phyloP scores from a whole-genome alignment of 2,329 filamentous ascomycete genomes.

The Apiospora aurea region DNA sequence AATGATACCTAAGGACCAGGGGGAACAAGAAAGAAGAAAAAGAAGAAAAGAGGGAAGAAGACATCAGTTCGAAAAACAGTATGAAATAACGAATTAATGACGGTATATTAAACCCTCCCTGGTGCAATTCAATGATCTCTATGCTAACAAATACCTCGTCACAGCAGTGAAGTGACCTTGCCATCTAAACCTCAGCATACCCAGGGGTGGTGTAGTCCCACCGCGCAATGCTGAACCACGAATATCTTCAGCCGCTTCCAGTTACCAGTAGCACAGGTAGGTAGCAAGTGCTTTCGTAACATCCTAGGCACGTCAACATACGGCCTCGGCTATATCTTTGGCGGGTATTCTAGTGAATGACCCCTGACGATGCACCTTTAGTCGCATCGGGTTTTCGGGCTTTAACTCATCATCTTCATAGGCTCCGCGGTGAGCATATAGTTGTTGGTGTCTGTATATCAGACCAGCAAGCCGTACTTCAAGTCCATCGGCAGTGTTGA shows the following conservation, averaged over 20 bases:
- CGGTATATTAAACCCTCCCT: conserved; percentile 2
- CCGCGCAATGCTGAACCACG: background rate
- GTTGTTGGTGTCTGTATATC: background rate
- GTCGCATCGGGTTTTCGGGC: background rate
- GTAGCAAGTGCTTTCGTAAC: background rate
- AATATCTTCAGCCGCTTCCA: background rate
- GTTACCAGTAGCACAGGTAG: background rate
- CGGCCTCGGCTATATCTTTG: background rate
- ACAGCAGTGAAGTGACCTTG: background rate
- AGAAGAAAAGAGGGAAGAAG: no score
- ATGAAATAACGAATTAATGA: background rate
- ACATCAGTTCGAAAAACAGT: background rate
- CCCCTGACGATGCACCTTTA: background rate
- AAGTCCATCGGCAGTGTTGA: background rate
- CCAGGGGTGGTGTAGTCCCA: no score
- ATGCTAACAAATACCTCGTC: background rate
- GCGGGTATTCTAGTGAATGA: background rate
- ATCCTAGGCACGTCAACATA: background rate
- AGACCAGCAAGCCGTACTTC: background rate
- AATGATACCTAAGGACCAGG: background rate
- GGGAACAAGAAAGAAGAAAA: background rate
- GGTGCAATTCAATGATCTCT: background rate
- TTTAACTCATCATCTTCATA: background rate
- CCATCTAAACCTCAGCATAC: background rate
- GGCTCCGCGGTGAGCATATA: background rate